phyloP scores from a whole-genome alignment of 2,329 filamentous ascomycete genomes.

The Tetracladium maxilliforme region DNA sequence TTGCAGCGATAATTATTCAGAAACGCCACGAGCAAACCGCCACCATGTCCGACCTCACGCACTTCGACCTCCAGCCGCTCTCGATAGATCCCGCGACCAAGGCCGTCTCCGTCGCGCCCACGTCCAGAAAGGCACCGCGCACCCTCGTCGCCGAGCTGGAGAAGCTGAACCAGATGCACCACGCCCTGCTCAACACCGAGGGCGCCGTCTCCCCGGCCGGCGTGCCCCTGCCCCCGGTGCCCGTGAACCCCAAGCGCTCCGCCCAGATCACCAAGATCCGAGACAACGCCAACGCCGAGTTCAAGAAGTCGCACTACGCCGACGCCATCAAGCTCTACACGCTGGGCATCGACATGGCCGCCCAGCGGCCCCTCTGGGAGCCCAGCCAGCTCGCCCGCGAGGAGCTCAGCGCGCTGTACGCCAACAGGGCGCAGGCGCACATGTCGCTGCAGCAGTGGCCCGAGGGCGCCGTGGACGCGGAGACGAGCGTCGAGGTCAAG shows the following conservation, averaged over 20 bases:
- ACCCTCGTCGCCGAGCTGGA: conserved; percentile 50
- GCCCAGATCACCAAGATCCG: conserved; percentile 83
- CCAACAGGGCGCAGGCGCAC: conserved; percentile 80
- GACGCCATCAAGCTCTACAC: conserved; percentile 74
- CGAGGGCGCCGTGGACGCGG: conserved; percentile 75
- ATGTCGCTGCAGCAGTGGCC: conserved; percentile 75
- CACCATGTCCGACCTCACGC: conserved; percentile 45
- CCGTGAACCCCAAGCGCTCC: conserved; percentile 83
- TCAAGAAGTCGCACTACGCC: conserved; percentile 59
- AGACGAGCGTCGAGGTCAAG: conserved; percentile 79
- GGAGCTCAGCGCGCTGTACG: conserved; percentile 65
- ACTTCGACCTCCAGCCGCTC: conserved; percentile 73
- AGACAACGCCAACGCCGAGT: conserved; percentile 71
- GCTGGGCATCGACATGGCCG: conserved; percentile 81
- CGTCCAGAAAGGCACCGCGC: conserved; percentile 27
- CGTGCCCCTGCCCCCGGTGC: conserved; percentile 73
- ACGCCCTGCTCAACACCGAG: conserved; percentile 51
- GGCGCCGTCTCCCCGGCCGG: conserved; percentile 40
- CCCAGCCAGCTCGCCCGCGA: conserved; percentile 70
- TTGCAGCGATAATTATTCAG: no score
- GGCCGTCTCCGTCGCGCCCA: conserved; percentile 38
- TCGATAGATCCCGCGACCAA: conserved; percentile 72
- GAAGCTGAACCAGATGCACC: conserved; percentile 68
- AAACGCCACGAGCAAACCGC: conserved; percentile 3
- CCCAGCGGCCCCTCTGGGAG: conserved; percentile 75